Evolutionary conservation across 148 eudicot genomes (phyloP).

Genomic region (Camellia lanceoleosa): DNA sequence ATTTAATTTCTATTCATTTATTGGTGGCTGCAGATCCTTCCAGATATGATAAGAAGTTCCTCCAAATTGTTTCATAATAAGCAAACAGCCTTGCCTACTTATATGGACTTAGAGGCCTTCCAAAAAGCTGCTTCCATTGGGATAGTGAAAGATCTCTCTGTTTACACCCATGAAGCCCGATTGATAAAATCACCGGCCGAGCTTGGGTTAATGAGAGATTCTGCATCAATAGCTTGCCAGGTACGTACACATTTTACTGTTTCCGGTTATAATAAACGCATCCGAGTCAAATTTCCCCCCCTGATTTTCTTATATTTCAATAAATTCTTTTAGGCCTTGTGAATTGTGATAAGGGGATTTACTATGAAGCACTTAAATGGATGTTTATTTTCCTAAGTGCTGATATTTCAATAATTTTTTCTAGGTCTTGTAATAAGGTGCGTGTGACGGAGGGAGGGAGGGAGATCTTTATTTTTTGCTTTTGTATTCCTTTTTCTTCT

Average conservation of each 20-base stretch:
- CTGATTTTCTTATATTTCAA: background rate
- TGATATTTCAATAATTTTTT: background rate
- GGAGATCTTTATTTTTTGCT: background rate
- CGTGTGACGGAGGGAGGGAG: background rate
- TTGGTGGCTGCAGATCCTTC: slow-evolving; percentile 58
- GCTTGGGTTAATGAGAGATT: slow-evolving; percentile 68
- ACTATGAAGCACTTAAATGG: background rate
- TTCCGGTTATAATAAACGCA: background rate
- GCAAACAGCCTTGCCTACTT: slow-evolving; percentile 53
- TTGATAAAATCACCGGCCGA: slow-evolving; percentile 85
- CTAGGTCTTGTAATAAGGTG: background rate
- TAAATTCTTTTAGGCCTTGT: background rate
- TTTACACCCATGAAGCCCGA: slow-evolving; percentile 67
- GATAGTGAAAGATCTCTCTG: slow-evolving; percentile 66
- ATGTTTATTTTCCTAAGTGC: slow-evolving; percentile 1
- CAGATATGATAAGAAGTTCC: slow-evolving; percentile 58
- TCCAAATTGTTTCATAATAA: slow-evolving; percentile 63
- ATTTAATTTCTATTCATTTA: background rate
- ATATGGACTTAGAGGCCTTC: slow-evolving; percentile 61
- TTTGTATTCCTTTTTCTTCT: background rate
- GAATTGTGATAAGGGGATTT: background rate
- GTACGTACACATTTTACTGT: slow-evolving; percentile 25
- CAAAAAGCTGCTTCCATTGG: slow-evolving; percentile 43
- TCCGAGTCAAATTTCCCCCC: background rate
- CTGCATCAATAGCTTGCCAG: slow-evolving; percentile 86